Percentiles rank a stretch among this genome's conserved stretches.
phyloP scores from a whole-genome alignment of 2,329 filamentous ascomycete genomes.

The Ceratocystis harringtonii region DNA sequence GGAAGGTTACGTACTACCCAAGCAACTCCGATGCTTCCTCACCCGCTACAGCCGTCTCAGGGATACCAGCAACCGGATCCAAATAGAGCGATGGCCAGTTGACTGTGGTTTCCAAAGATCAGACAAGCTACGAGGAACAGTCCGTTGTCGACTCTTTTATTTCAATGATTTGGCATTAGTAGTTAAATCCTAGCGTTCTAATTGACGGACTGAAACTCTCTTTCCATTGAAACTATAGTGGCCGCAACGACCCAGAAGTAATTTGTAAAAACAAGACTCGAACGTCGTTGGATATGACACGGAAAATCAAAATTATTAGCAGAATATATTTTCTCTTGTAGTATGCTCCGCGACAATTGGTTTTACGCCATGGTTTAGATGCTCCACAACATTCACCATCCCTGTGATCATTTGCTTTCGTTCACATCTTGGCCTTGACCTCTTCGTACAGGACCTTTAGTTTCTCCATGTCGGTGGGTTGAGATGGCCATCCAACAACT shows the following conservation, averaged over 20 bases:
- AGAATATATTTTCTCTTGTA: too few relatives aligned
- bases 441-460: slow-evolving; percentile 69
- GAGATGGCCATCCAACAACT: slow-evolving; percentile 62
- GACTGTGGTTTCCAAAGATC: not conserved
- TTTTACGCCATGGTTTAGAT: too few relatives aligned
- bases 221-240: not conserved
- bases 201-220: not conserved
- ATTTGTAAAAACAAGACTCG: too few relatives aligned
- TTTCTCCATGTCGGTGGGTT: slow-evolving; percentile 63
- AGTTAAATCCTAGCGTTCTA: not conserved
- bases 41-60: slow-evolving; percentile 19
- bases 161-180: slow-evolving; percentile 3
- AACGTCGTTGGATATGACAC: too few relatives aligned
- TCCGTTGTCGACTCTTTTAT: not conserved
- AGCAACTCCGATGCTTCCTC: slow-evolving; percentile 17
- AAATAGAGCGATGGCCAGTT: not conserved
- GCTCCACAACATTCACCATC: not conserved
- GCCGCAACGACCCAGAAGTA: too few relatives aligned
- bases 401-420: not conserved
- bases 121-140: not conserved
- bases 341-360: too few relatives aligned
- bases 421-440: slow-evolving; percentile 75
- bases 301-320: too few relatives aligned
- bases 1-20: slow-evolving; percentile 56
- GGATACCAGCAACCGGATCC: slow-evolving; percentile 2